These are phyloP conservation scores for Linaria vulgaris DNA, from an alignment of 257 asterid genomes.

Conservation along the genomic window DNA sequence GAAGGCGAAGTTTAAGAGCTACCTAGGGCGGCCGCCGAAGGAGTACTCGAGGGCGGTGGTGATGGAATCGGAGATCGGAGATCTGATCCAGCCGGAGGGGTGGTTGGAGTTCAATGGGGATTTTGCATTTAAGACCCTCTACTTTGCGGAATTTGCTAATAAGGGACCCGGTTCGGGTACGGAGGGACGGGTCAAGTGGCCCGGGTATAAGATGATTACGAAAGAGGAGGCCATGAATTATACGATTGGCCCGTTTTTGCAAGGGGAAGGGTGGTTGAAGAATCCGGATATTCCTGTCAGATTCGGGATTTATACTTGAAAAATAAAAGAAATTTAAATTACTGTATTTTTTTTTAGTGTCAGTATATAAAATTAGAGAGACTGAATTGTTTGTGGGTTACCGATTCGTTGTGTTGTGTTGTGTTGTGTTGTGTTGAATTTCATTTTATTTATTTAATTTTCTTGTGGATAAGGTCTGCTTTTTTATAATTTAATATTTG, in stretches of 20 bases:
- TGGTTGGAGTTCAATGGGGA: constrained; percentile 67
- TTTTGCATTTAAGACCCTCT: constrained; percentile 52
- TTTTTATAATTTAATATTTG: too few relatives aligned
- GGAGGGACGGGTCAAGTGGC: constrained; percentile 59
- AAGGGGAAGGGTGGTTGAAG: constrained; percentile 59
- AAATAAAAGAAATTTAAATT: too few relatives aligned
- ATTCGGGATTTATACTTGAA: constrained; percentile 51
- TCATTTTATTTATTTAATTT: too few relatives aligned
- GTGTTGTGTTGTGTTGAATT: too few relatives aligned
- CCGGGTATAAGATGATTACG: constrained; percentile 43
- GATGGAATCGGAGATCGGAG: constrained; percentile 75
- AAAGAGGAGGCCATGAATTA: constrained; percentile 55
- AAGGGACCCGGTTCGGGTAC: constrained; percentile 59
- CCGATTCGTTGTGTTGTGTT: too few relatives aligned
- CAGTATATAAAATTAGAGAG: too few relatives aligned
- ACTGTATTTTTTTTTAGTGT: neutral
- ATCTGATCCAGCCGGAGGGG: constrained; percentile 60
- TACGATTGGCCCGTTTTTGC: constrained; percentile 63
- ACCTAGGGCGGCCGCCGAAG: constrained; percentile 79
- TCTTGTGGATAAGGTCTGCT: too few relatives aligned
- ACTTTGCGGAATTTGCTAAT: constrained; percentile 60
- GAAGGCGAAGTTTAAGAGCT: constrained; percentile 57
- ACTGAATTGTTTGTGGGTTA: too few relatives aligned
- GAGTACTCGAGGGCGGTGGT: constrained; percentile 65
- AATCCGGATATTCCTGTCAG: constrained; percentile 46